Evolutionary conservation across 73 alveolate species (phyloP).

Genomic region (Stentor roeselii): DNA sequence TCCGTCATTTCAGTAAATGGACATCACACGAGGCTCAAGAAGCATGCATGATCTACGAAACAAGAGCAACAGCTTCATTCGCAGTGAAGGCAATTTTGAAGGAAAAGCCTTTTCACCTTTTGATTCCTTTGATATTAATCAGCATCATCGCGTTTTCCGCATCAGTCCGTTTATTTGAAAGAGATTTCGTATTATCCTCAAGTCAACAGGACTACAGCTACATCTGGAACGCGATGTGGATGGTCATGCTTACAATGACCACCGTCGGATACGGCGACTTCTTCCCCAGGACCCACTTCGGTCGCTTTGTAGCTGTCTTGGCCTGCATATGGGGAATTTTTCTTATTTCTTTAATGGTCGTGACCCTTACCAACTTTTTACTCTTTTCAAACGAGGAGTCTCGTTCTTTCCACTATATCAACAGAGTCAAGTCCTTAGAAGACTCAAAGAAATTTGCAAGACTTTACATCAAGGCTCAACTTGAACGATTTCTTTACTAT

Average conservation of each 20-base stretch:
- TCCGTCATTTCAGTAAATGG: slow-evolving; percentile 80
- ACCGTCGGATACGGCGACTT: slow-evolving; percentile 43
- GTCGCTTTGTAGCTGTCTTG: slow-evolving; percentile 32
- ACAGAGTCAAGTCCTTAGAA: not conserved
- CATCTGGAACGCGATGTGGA: slow-evolving; percentile 29
- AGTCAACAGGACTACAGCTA: slow-evolving; percentile 45
- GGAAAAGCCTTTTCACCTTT: slow-evolving; percentile 71
- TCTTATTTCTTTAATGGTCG: slow-evolving; percentile 69
- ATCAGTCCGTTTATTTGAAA: slow-evolving; percentile 55
- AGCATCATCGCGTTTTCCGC: slow-evolving; percentile 45
- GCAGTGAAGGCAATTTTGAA: slow-evolving; percentile 75
- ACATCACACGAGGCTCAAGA: slow-evolving; percentile 68
- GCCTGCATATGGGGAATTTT: slow-evolving; percentile 51
- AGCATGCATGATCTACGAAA: slow-evolving; percentile 72
- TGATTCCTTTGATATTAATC: slow-evolving; percentile 47
- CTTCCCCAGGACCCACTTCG: slow-evolving; percentile 29
- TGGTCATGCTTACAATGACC: slow-evolving; percentile 35
- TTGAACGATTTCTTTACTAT: not conserved
- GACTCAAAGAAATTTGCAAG: not conserved
- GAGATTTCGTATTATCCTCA: slow-evolving; percentile 35
- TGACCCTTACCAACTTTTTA: slow-evolving; percentile 56
- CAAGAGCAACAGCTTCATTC: slow-evolving; percentile 68
- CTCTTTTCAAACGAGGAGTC: slow-evolving; percentile 57
- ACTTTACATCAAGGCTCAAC: not conserved
- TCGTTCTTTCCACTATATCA: slow-evolving; percentile 48